Percentiles rank a stretch among this genome's conserved stretches.
phyloP scores from a whole-genome alignment of 257 asterid species.

The Capsicum rhomboideum region DNA sequence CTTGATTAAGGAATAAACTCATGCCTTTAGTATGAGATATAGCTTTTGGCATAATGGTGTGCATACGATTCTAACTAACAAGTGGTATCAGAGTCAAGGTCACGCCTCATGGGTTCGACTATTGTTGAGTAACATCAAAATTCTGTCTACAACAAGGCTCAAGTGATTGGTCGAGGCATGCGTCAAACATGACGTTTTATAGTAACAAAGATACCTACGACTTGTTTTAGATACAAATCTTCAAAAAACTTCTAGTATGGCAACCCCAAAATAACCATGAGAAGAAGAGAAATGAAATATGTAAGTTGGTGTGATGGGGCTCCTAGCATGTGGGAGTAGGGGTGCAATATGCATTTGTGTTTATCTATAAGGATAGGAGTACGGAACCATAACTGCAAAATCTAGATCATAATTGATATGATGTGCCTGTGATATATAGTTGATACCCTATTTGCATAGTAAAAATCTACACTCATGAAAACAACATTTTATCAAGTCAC shows the following conservation, averaged over 20 bases:
- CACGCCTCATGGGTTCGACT: not conserved
- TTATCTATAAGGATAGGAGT: not conserved
- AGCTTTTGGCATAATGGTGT: not conserved
- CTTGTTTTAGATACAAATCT: not conserved
- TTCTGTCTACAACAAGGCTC: not conserved
- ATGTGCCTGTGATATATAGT: not conserved
- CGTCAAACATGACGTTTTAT: not conserved
- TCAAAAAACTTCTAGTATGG: fast-evolving
- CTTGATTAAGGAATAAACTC: not conserved
- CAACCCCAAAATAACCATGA: not conserved
- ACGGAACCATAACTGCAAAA: not conserved
- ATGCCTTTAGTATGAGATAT: not conserved
- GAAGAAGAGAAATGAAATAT: not conserved
- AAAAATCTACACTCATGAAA: not conserved
- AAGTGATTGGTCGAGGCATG: not conserved
- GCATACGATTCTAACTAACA: not conserved
- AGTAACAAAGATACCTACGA: not conserved
- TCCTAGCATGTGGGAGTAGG: not conserved
- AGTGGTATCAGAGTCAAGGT: not conserved
- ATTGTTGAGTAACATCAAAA: not conserved
- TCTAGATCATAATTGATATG: not conserved
- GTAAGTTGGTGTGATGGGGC: not conserved
- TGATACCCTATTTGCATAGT: not conserved
- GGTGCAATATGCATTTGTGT: not conserved
- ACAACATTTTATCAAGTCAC: not conserved